These are phyloP conservation scores for Penicillium egyptiacum DNA, from an alignment of 495 filamentous ascomycete species.

Conservation along the genomic window DNA sequence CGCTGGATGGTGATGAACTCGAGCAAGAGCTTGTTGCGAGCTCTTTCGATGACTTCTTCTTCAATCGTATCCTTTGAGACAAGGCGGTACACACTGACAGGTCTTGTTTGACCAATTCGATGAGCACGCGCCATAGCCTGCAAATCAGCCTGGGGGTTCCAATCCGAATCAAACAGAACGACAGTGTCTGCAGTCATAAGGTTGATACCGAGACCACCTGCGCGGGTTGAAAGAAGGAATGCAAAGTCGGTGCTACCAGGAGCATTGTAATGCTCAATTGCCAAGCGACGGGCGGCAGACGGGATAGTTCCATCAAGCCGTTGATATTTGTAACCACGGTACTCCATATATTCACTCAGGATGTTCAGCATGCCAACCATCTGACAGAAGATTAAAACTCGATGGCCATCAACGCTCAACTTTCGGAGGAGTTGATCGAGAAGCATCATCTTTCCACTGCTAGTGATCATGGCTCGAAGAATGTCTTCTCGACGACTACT, in stretches of 20 bases:
- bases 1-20: slow-evolving; percentile 97
- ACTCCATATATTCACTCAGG: slow-evolving; percentile 84
- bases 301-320: slow-evolving; percentile 93
- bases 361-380: slow-evolving; percentile 99
- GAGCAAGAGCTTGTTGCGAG: slow-evolving; percentile 96
- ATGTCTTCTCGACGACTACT: slow-evolving; percentile 80
- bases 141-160: slow-evolving; percentile 98
- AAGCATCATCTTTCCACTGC: slow-evolving; percentile 99
- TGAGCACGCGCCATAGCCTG: slow-evolving; percentile 99
- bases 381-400: slow-evolving; percentile 97
- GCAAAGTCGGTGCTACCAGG: slow-evolving; percentile 92
- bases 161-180: slow-evolving; percentile 97
- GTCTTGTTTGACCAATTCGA: slow-evolving; percentile 92
- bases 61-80: slow-evolving; percentile 98
- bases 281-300: slow-evolving; percentile 76
- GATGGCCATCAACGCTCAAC: slow-evolving; percentile 85
- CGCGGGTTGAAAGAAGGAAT: slow-evolving; percentile 91
- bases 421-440: slow-evolving; percentile 91
- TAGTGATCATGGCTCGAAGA: slow-evolving; percentile 86
- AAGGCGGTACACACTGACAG: slow-evolving; percentile 91
- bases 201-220: slow-evolving; percentile 96
- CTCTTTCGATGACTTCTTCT: slow-evolving; percentile 93
- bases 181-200: slow-evolving; percentile 98
- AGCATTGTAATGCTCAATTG: slow-evolving; percentile 98
- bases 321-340: slow-evolving; percentile 88